Conservation (phyloP, 2,329 filamentous ascomycete genomes). For the Thelonectria rubi region DNA sequence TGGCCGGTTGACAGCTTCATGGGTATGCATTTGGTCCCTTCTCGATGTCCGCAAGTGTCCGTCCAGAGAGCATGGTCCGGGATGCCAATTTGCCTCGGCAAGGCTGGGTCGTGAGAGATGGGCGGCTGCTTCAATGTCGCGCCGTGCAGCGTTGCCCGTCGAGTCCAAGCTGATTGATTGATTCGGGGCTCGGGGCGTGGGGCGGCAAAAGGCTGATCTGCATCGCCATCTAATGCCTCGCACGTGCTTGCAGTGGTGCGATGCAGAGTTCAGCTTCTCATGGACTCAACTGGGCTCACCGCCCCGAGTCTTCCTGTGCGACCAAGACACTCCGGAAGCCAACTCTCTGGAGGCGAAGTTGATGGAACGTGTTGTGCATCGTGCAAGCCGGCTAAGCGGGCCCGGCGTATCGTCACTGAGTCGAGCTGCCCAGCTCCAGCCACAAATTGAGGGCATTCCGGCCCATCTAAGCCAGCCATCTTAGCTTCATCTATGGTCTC, state of each 20-base stretch:
- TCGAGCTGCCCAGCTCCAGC: constrained; percentile 2
- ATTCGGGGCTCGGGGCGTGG: constrained; percentile 20
- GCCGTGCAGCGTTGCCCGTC: neutral
- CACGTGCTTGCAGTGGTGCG: constrained; percentile 36
- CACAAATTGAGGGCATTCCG: constrained; percentile 17
- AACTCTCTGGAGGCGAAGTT: neutral
- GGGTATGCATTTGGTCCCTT: constrained; percentile 3
- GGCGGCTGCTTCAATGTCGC: constrained; percentile 9
- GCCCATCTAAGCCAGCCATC: neutral
- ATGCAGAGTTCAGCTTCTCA: constrained; percentile 36
- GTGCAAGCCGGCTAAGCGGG: neutral
- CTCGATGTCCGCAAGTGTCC: neutral
- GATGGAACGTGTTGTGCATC: constrained; percentile 17
- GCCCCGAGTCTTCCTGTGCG: constrained; percentile 21
- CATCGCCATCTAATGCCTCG: constrained; percentile 36
- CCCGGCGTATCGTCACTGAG: neutral
- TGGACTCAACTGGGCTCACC: constrained; percentile 32
- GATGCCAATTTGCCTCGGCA: constrained; percentile 4
- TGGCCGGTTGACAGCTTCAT: constrained; percentile 8
- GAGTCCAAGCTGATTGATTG: neutral
- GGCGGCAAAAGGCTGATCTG: constrained; percentile 26
- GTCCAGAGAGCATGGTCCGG: neutral
- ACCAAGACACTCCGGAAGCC: neutral
- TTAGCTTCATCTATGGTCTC: constrained; percentile 4
- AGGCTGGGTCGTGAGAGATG: neutral